A percentile compares a stretch with the other conserved stretches of the same genome.
Conservation (phyloP, 1,139 yeast genomes). For the Blastobotrys illinoisensis region DNA sequence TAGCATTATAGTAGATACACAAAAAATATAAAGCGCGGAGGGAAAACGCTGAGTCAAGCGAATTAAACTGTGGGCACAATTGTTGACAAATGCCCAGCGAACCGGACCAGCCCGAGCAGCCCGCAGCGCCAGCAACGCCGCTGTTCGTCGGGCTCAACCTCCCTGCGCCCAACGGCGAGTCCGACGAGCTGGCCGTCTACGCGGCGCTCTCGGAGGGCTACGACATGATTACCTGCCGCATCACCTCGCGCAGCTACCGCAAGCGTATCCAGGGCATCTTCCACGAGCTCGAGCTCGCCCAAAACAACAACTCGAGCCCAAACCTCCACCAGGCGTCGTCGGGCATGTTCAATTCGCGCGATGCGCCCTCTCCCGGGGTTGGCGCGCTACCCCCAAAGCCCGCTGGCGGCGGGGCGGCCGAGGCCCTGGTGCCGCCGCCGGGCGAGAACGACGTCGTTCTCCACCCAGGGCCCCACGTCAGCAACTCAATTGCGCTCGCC, state of each 20-base stretch:
- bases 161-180: slow-evolving; percentile 31
- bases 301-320: slow-evolving; percentile 6
- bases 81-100: neutral
- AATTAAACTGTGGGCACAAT: neutral
- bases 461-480: slow-evolving; percentile 36
- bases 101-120: neutral
- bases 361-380: neutral
- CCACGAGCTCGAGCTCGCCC: slow-evolving; percentile 18
- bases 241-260: slow-evolving; percentile 31
- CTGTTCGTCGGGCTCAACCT: slow-evolving; percentile 34
- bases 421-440: slow-evolving; percentile 19
- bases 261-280: slow-evolving; percentile 27
- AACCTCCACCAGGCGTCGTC: slow-evolving; percentile 1
- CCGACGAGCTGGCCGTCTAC: slow-evolving; percentile 29
- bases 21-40: no score
- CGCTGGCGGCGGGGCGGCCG: slow-evolving; percentile 2
- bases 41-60: neutral
- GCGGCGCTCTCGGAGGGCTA: slow-evolving; percentile 32
- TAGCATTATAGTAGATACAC: no score
- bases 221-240: slow-evolving; percentile 35
- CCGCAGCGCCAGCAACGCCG: slow-evolving; percentile 14
- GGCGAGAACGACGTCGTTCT: slow-evolving; percentile 29
- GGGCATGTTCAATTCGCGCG: neutral
- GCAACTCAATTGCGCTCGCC: slow-evolving; percentile 45
- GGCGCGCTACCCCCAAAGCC: neutral